Conservation (phyloP, 1,139 yeast genomes). For the Candida sojae region DNA sequence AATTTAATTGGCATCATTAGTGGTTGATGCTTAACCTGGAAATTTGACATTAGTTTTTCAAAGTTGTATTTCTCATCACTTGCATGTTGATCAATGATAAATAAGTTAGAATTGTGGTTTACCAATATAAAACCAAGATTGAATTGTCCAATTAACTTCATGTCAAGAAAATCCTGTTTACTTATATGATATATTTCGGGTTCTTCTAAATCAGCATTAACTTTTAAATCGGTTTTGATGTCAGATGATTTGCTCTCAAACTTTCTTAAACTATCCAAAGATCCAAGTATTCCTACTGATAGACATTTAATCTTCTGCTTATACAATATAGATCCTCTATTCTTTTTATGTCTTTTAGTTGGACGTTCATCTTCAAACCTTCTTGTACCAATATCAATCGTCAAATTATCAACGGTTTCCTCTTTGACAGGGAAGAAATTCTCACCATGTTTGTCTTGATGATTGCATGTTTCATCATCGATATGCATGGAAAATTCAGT, state of each 20-base stretch:
- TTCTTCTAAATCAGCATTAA: slow-evolving; percentile 31
- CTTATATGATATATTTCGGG: slow-evolving; percentile 53
- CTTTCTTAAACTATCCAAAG: neutral
- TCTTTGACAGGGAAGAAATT: slow-evolving; percentile 15
- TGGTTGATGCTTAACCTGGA: slow-evolving; percentile 59
- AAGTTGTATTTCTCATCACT: slow-evolving; percentile 93
- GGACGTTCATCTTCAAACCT: slow-evolving; percentile 17
- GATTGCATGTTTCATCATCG: slow-evolving; percentile 2
- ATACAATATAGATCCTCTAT: slow-evolving; percentile 2
- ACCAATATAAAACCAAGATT: slow-evolving; percentile 88
- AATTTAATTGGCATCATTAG: slow-evolving; percentile 66
- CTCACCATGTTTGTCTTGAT: slow-evolving; percentile 13
- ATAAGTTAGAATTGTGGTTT: slow-evolving; percentile 53
- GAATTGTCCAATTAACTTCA: slow-evolving; percentile 89
- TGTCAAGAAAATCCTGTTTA: slow-evolving; percentile 63
- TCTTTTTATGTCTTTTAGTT: slow-evolving; percentile 11
- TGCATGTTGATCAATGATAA: slow-evolving; percentile 96
- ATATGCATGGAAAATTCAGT: neutral
- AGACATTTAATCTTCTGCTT: slow-evolving; percentile 1
- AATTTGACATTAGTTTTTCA: slow-evolving; percentile 63
- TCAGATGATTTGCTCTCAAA: neutral
- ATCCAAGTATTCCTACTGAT: slow-evolving; percentile 6
- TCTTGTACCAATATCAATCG: slow-evolving; percentile 18
- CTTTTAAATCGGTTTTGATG: slow-evolving; percentile 1
- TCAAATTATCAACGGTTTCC: slow-evolving; percentile 6